Percentiles rank a stretch among this genome's conserved stretches.
Conservation (phyloP, 176 grass and related monocot species). For the Aegilops bicornis region DNA sequence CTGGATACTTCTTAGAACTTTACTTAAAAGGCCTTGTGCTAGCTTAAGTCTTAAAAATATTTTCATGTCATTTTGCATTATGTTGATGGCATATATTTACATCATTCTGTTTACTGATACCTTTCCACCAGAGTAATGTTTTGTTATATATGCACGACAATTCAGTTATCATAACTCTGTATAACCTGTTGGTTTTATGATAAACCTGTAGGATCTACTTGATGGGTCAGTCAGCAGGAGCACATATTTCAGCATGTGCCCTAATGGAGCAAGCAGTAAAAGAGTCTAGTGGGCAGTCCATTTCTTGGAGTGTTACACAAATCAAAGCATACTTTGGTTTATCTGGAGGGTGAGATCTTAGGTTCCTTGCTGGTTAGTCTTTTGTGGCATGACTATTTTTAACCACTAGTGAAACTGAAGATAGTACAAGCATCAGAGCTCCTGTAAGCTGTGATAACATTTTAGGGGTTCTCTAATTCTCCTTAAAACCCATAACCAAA, state of each 20-base stretch:
- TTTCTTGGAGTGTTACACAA: conserved; percentile 86
- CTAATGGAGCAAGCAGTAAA: conserved; percentile 72
- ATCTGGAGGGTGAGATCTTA: conserved; percentile 78
- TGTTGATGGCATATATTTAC: background rate
- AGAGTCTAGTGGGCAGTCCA: conserved; percentile 61
- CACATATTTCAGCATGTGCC: conserved; percentile 86
- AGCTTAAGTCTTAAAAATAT: background rate
- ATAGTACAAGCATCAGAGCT: conserved; percentile 5
- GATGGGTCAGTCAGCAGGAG: conserved; percentile 97
- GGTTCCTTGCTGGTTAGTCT: conserved; percentile 19
- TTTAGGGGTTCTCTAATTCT: background rate
- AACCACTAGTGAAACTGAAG: background rate
- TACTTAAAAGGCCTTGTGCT: background rate
- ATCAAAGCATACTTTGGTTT: conserved; percentile 94
- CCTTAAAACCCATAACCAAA: background rate
- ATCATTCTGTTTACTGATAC: conserved; percentile 9
- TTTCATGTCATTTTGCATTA: background rate
- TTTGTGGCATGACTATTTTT: conserved; percentile 17
- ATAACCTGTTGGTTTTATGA: conserved; percentile 5
- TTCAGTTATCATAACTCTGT: background rate
- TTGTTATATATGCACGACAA: conserved; percentile 1
- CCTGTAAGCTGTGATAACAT: background rate
- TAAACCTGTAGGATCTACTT: conserved; percentile 73
- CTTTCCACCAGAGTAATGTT: background rate
- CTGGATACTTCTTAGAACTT: background rate